Percentiles rank a stretch among this genome's conserved stretches.
These are phyloP conservation scores for Candida fluviatilis DNA, from an alignment of 805 yeast genomes.

Conservation along the genomic window DNA sequence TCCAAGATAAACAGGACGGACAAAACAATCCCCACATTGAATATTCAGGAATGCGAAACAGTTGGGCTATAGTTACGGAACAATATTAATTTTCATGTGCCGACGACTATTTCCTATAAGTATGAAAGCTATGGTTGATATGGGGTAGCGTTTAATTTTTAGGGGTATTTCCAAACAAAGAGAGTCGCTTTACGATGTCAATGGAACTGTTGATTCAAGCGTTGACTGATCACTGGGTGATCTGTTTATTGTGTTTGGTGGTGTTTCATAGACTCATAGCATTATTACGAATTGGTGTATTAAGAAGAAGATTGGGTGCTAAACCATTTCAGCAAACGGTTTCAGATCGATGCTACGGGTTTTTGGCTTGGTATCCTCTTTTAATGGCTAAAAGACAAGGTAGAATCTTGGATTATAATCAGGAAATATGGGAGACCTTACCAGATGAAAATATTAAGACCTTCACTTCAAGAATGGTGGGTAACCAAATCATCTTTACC, in stretches of 20 bases:
- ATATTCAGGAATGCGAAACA: too few species aligned
- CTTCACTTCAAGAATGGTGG: constrained; percentile 2
- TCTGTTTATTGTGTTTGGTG: not conserved
- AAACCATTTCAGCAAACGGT: constrained; percentile 4
- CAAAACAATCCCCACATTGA: too few species aligned
- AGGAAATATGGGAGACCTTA: constrained; percentile 9
- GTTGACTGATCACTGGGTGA: constrained; percentile 6
- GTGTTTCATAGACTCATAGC: not conserved
- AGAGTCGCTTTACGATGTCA: too few species aligned
- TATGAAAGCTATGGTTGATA: too few species aligned
- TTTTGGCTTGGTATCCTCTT: constrained; percentile 10
- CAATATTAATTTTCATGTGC: too few species aligned
- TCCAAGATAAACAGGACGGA: too few species aligned
- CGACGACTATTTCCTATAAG: too few species aligned
- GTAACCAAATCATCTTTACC: constrained; percentile 18
- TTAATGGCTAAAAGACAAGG: constrained; percentile 16
- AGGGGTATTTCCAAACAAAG: too few species aligned
- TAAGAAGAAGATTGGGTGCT: constrained; percentile 12
- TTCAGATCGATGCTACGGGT: constrained; percentile 18
- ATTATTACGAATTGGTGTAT: not conserved
- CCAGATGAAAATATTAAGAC: constrained; percentile 6
- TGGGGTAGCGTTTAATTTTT: too few species aligned
- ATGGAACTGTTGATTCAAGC: not conserved
- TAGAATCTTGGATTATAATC: constrained; percentile 12
- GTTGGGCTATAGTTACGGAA: too few species aligned